These are phyloP conservation scores for Leccinum subtestaceum DNA, from an alignment of 768 basidiomycete genomes.

Conservation along the genomic window DNA sequence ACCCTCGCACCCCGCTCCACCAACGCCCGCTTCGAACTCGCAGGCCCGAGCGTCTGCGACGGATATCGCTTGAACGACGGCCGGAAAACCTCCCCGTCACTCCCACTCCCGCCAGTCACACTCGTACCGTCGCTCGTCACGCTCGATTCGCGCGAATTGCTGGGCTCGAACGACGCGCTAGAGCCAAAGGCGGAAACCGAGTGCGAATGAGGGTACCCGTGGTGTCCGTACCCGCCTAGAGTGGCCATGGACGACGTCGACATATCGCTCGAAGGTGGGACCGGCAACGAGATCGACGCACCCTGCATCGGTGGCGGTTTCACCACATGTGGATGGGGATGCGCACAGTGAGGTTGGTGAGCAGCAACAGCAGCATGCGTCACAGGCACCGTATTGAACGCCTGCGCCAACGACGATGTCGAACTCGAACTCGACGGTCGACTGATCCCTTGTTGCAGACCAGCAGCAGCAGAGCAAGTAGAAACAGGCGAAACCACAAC, in stretches of 20 bases:
- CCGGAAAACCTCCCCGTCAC: constrained; percentile 35
- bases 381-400: constrained; percentile 32
- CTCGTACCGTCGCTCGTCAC: constrained; percentile 30
- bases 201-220: constrained; percentile 1
- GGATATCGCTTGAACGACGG: constrained; percentile 74
- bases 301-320: constrained; percentile 29
- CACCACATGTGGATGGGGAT: constrained; percentile 1
- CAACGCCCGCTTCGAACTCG: constrained; percentile 50
- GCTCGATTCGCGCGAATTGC: constrained; percentile 31
- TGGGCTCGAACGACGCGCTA: constrained; percentile 18
- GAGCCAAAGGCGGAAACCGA: constrained; percentile 5
- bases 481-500: background rate
- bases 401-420: constrained; percentile 40
- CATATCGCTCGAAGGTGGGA: constrained; percentile 14
- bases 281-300: constrained; percentile 34
- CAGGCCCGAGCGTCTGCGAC: constrained; percentile 68
- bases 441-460: constrained; percentile 27
- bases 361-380: constrained; percentile 1
- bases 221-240: constrained; percentile 1
- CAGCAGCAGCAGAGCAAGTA: constrained; percentile 1
- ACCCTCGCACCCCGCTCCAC: constrained; percentile 29
- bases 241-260: constrained; percentile 12
- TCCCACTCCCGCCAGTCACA: constrained; percentile 31
- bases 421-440: constrained; percentile 40
- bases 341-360: background rate